A percentile compares a stretch with the other conserved stretches of the same genome.
Conservation (phyloP, 192 early-diverging fungal species). For the Umbelopsis sp. region DNA sequence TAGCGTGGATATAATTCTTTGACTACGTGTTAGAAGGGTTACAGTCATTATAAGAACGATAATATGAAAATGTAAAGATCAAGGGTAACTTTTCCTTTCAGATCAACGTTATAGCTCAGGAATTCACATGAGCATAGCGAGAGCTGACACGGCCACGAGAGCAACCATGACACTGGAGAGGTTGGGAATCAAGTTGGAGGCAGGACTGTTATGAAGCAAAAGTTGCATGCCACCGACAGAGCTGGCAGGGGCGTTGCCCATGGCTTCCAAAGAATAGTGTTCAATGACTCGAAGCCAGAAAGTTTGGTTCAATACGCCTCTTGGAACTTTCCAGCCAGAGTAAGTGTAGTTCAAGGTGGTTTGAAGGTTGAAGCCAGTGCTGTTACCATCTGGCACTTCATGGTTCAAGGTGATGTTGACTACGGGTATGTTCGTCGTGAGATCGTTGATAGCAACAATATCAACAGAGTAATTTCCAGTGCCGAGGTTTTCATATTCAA, state of each 20-base stretch:
- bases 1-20: neutral
- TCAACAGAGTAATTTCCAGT: slow-evolving; percentile 32
- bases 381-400: slow-evolving; percentile 23
- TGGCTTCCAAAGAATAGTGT: neutral
- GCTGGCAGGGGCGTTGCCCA: slow-evolving; percentile 2
- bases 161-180: neutral
- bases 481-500: slow-evolving; percentile 41
- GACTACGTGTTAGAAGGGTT: no score
- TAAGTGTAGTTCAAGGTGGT: slow-evolving; percentile 28
- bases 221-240: neutral
- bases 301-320: slow-evolving; percentile 26
- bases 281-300: slow-evolving; percentile 19
- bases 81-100: neutral
- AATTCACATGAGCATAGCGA: neutral
- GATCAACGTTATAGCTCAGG: neutral
- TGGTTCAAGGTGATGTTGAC: slow-evolving; percentile 25
- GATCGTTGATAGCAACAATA: slow-evolving; percentile 32
- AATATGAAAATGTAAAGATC: no score
- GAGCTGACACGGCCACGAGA: neutral
- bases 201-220: slow-evolving; percentile 7
- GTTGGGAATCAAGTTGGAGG: neutral
- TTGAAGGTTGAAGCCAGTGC: slow-evolving; percentile 20
- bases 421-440: neutral
- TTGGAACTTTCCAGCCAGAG: slow-evolving; percentile 33
- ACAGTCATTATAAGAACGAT: no score